Evolutionary conservation across 345 rosid species (phyloP).

Genomic region (Boechera stricta): DNA sequence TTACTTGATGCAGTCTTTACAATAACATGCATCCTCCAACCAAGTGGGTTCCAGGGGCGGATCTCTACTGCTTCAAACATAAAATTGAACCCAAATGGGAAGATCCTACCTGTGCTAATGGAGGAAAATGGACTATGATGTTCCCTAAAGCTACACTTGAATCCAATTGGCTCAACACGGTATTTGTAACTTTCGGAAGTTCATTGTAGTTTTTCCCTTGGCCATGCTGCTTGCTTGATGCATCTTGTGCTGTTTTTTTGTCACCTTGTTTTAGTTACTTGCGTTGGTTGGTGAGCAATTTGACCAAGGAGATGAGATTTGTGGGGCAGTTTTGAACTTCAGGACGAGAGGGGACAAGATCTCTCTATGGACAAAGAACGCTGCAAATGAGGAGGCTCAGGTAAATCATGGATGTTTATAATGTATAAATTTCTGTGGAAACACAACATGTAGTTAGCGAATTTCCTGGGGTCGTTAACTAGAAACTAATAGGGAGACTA

Average conservation of each 20-base stretch:
- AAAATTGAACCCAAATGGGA: constrained; percentile 93
- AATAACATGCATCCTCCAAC: constrained; percentile 79
- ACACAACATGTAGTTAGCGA: constrained; percentile 20
- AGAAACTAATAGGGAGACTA: not conserved
- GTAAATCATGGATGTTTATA: constrained; percentile 41
- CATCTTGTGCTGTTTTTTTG: not conserved
- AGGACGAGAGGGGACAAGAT: constrained; percentile 67
- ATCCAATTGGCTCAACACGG: constrained; percentile 76
- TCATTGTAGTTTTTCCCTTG: not conserved
- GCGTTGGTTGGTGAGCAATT: constrained; percentile 93
- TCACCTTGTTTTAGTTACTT: constrained; percentile 52
- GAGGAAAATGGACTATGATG: constrained; percentile 84
- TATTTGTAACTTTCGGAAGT: constrained; percentile 34
- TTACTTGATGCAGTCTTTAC: constrained; percentile 60
- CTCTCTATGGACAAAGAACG: constrained; percentile 89
- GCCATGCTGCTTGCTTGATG: constrained; percentile 8
- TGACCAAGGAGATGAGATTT: constrained; percentile 84
- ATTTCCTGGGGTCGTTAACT: not conserved
- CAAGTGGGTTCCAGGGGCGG: constrained; percentile 62
- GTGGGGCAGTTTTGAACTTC: constrained; percentile 84
- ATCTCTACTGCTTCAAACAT: constrained; percentile 79
- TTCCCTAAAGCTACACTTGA: constrained; percentile 58
- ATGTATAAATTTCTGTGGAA: not conserved
- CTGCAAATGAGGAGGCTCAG: constrained; percentile 79
- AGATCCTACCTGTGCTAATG: constrained; percentile 88